Base-by-base conservation (phyloP, 169 alveolate genomes). In the Neospora caninum region DNA sequence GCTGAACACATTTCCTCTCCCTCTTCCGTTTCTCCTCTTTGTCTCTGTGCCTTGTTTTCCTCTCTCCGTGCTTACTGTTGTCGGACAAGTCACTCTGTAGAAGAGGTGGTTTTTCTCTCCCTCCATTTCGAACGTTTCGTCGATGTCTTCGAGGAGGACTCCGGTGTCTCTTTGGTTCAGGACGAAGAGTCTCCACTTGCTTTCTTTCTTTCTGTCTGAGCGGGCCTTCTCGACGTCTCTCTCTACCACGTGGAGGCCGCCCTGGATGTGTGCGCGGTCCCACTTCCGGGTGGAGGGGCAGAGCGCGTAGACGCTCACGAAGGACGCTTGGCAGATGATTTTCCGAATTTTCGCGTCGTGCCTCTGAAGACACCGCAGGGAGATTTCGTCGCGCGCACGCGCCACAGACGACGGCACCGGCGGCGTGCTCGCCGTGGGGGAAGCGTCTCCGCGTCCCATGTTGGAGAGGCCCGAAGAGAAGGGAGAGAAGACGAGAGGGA, bases 361-460 rank as follows among this genome's bases (percentile, higher is more conserved):
- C 43, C 43, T 31, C 84, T 73, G 84, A 6, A 73, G 84, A 73
- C 84, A 73, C 49, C 84, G 84, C 84, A 73, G 43, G 4, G 84
- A 73, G 7, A 73, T 31, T 43, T 34, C 84, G 84, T 73, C 84
- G 38, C 84, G 84, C 43, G 84, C 84, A 13, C 84, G 84, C 84
- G 84, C 84, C 84, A 73, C 84, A 9, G 84, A 64, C 73, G 73
- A 64, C 4, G 73, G 73, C 34, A 64, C 73, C 20, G 73, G 73
- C 73, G 73, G 73, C 20, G 73, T 64, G 73, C 20, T 27, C 73
- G 34, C 31, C 73, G 73, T 10, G 7, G 73, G 34, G 31, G 73
- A 64, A 9, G n/a, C n/a, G 73, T 64, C 34, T 16, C 73, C 73
- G 73, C 73, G 73, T 10, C 25, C 73, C 73, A 64, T 64, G n/a